phyloP scores from a whole-genome alignment of 2,329 filamentous ascomycete genomes.

The Sporothrix inflata region DNA sequence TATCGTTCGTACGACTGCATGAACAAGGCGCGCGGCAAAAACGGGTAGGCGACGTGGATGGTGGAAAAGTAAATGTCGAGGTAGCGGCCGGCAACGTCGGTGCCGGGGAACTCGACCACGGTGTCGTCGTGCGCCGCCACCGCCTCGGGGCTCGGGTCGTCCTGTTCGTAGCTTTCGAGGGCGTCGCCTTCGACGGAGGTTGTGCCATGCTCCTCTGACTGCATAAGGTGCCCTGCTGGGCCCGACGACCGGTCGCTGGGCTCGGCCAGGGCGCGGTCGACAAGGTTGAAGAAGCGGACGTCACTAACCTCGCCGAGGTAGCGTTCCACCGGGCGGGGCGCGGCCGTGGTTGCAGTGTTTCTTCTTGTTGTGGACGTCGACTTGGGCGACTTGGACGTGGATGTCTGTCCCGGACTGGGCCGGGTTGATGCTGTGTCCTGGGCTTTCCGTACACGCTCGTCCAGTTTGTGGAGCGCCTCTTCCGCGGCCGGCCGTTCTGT shows the following conservation, averaged over 20 bases:
- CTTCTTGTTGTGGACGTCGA: background rate
- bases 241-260: background rate
- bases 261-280: constrained; percentile 38
- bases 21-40: constrained; percentile 38
- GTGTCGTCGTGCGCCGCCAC: background rate
- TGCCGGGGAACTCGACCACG: constrained; percentile 23
- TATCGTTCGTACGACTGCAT: constrained; percentile 24
- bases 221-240: constrained; percentile 1
- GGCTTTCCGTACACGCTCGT: background rate
- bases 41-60: constrained; percentile 44
- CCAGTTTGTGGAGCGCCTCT: background rate
- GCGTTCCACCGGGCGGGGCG: constrained; percentile 32
- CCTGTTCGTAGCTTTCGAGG: constrained; percentile 36
- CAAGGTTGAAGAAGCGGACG: constrained; percentile 43
- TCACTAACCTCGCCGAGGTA: constrained; percentile 47
- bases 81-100: constrained; percentile 27
- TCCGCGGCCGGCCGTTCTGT: background rate
- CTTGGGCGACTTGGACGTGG: too few species aligned
- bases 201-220: background rate
- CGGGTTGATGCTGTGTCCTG: background rate
- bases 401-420: background rate
- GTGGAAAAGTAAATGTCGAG: constrained; percentile 40
- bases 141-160: constrained; percentile 19
- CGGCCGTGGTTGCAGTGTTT: background rate
- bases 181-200: constrained; percentile 23